A percentile compares a stretch with the other conserved stretches of the same genome.
These are phyloP conservation scores for Trichoderma harzianum DNA, from an alignment of 2,329 filamentous ascomycete genomes.

Conservation along the genomic window DNA sequence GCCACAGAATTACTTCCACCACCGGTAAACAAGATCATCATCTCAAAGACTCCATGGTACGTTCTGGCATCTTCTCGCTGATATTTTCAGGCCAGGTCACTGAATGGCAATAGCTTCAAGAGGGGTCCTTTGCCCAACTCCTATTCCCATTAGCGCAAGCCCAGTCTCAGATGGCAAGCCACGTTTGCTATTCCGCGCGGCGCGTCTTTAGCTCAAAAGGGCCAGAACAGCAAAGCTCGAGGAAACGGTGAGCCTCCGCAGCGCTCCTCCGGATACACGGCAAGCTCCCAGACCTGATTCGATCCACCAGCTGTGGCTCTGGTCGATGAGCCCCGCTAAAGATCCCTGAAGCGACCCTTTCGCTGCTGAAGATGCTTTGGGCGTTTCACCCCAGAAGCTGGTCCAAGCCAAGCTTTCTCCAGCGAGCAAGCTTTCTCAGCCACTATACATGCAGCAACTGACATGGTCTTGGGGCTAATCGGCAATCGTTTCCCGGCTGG, in stretches of 20 bases:
- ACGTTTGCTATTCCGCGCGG: background rate
- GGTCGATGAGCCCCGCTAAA: constrained; percentile 6
- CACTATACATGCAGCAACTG: constrained; percentile 6
- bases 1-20: background rate
- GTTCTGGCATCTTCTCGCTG: background rate
- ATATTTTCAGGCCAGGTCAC: background rate
- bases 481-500: constrained; percentile 14
- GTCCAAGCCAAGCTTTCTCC: constrained; percentile 1
- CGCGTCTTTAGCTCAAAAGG: background rate
- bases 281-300: constrained; percentile 7
- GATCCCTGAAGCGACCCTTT: constrained; percentile 9
- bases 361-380: constrained; percentile 4
- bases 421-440: constrained; percentile 5
- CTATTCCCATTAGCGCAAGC: background rate
- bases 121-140: background rate
- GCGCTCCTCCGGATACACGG: constrained; percentile 13
- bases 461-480: constrained; percentile 15
- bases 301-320: constrained; percentile 6
- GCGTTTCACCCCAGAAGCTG: constrained; percentile 14
- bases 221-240: background rate
- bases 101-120: background rate
- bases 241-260: constrained; percentile 5
- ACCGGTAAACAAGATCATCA: background rate
- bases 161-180: background rate
- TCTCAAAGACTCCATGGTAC: background rate